Percentiles rank a stretch among this genome's conserved stretches.
Conservation (phyloP, 805 yeast genomes). For the Hagleromyces aurorensis region DNA sequence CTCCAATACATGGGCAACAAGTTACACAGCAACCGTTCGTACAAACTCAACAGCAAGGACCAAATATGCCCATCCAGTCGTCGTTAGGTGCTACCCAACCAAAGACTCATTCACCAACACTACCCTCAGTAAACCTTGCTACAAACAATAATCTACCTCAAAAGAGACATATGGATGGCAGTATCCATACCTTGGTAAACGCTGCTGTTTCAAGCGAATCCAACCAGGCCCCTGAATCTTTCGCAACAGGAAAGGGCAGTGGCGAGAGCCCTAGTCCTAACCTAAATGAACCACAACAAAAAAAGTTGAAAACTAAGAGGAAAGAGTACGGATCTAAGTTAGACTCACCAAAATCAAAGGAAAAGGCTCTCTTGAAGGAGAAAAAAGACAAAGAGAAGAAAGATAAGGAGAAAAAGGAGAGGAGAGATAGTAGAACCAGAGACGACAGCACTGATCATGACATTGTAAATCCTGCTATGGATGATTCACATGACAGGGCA, state of each 20-base stretch:
- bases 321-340: background rate
- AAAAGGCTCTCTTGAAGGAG: background rate
- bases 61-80: conserved; percentile 5
- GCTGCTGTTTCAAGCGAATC: conserved; percentile 18
- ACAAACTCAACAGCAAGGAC: conserved; percentile 30
- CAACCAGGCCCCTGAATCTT: conserved; percentile 2
- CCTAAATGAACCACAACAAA: conserved; percentile 14
- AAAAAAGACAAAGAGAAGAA: too few relatives aligned
- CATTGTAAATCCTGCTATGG: too few relatives aligned
- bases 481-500: too few relatives aligned
- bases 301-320: conserved; percentile 12
- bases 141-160: conserved; percentile 27
- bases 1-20: conserved; percentile 27
- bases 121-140: conserved; percentile 11
- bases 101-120: conserved; percentile 23
- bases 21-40: too few relatives aligned
- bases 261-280: conserved; percentile 2
- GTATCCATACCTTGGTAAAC: conserved; percentile 25
- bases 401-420: too few relatives aligned
- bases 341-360: background rate
- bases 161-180: conserved; percentile 26
- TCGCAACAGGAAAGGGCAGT: conserved; percentile 4
- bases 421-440: too few relatives aligned
- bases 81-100: conserved; percentile 14
- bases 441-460: too few relatives aligned